These are phyloP conservation scores for Pseudogymnoascus sp. DNA, from an alignment of 2,329 filamentous ascomycete genomes.

Conservation along the genomic window DNA sequence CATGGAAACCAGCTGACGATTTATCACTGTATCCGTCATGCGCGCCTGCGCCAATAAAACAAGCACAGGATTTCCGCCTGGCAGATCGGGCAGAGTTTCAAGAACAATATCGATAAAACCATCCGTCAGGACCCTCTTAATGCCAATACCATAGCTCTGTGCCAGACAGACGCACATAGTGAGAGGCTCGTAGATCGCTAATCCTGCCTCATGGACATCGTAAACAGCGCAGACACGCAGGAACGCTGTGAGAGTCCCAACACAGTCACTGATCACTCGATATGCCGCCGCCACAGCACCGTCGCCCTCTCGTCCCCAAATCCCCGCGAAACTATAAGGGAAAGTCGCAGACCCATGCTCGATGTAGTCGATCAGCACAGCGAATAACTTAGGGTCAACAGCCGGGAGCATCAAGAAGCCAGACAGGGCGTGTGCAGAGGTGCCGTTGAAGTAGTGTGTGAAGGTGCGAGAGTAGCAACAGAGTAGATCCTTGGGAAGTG, in stretches of 20 bases:
- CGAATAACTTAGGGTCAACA: neutral
- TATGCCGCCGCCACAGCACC: neutral
- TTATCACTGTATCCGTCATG: neutral
- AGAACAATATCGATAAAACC: neutral
- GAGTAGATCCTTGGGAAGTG: neutral
- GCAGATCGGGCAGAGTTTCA: neutral
- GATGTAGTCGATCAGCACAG: neutral
- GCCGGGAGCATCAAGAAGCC: neutral
- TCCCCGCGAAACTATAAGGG: neutral
- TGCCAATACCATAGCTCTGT: neutral
- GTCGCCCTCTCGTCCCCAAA: neutral
- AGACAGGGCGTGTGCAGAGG: neutral
- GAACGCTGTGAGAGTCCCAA: neutral
- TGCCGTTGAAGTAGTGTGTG: neutral
- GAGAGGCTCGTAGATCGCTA: neutral
- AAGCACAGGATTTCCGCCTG: neutral
- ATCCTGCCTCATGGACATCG: neutral
- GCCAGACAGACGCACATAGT: neutral
- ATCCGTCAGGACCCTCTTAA: neutral
- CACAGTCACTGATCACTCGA: neutral
- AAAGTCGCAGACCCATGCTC: neutral
- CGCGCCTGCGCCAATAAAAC: neutral
- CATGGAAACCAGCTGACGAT: neutral
- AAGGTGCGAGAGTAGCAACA: neutral
- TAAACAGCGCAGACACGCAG: neutral